These are phyloP conservation scores for Mortierella sp. DNA, from an alignment of 371 early-diverging fungal genomes.

Conservation along the genomic window DNA sequence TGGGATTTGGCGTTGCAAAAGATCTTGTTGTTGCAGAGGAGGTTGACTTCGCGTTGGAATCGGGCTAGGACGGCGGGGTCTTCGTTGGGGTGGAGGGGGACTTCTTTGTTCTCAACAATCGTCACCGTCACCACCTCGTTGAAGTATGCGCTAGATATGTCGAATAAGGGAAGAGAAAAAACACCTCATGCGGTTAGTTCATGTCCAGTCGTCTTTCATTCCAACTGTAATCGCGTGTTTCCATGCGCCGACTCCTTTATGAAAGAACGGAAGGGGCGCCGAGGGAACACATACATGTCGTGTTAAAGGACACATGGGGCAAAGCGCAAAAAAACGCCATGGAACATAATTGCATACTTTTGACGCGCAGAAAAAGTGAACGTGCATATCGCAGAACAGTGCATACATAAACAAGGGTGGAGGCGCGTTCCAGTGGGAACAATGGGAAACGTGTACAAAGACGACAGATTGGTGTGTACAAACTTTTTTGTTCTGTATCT, in stretches of 20 bases:
- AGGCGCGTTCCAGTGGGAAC: background rate
- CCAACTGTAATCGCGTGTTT: too few species aligned
- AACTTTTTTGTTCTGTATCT: too few species aligned
- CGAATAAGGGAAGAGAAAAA: background rate
- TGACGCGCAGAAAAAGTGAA: background rate
- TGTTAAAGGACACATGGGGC: background rate
- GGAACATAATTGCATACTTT: too few species aligned
- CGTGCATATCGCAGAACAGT: background rate
- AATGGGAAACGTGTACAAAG: too few species aligned
- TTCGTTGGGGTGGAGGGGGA: conserved; percentile 31
- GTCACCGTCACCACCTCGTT: conserved; percentile 47
- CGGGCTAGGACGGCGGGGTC: conserved; percentile 45
- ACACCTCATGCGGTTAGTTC: background rate
- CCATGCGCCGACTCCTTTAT: too few species aligned
- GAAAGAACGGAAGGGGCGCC: too few species aligned
- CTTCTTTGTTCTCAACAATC: conserved; percentile 48
- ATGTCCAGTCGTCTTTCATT: background rate
- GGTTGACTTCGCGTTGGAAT: conserved; percentile 65
- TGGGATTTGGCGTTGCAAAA: conserved; percentile 69
- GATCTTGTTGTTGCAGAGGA: conserved; percentile 64
- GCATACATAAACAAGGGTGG: background rate
- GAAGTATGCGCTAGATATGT: conserved; percentile 50
- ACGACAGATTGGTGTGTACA: too few species aligned
- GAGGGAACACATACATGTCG: background rate
- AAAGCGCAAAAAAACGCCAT: background rate